Evolutionary conservation across 495 filamentous ascomycete species (phyloP).

Genomic region (Talaromyces stipitatus): DNA sequence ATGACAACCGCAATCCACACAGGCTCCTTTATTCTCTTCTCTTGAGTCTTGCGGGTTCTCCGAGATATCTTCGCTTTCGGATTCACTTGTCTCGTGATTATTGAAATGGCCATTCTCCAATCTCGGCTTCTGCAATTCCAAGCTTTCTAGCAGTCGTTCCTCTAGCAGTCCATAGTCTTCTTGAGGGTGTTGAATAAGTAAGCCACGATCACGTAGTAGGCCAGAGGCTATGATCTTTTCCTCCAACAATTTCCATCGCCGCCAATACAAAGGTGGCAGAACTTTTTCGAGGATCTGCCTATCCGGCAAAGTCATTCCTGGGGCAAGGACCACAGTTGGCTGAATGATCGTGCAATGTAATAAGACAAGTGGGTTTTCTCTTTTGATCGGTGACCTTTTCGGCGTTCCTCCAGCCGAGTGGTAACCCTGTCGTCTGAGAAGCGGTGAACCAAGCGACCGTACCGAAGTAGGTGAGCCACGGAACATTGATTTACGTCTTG

Average conservation of each 20-base stretch:
- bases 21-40: slow-evolving; percentile 39
- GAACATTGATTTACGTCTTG: slow-evolving; percentile 17
- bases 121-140: slow-evolving; percentile 67
- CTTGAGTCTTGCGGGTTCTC: slow-evolving; percentile 40
- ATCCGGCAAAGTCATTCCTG: slow-evolving; percentile 34
- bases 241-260: slow-evolving; percentile 66
- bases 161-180: slow-evolving; percentile 89
- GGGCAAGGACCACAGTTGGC: slow-evolving; percentile 58
- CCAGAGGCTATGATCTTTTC: slow-evolving; percentile 66
- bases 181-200: slow-evolving; percentile 81
- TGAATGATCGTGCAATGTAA: slow-evolving; percentile 82
- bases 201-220: slow-evolving; percentile 67
- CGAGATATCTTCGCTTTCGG: slow-evolving; percentile 26
- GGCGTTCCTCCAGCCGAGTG: slow-evolving; percentile 39
- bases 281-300: slow-evolving; percentile 47
- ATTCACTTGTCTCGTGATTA: slow-evolving; percentile 29
- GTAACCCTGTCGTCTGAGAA: slow-evolving; percentile 30
- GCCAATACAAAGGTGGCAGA: slow-evolving; percentile 50
- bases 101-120: slow-evolving; percentile 73
- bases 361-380: slow-evolving; percentile 70
- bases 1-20: slow-evolving; percentile 51
- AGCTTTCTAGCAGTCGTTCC: slow-evolving; percentile 79
- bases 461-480: slow-evolving; percentile 22
- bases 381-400: slow-evolving; percentile 49
- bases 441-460: slow-evolving; percentile 27